Base-by-base conservation (phyloP, 2,329 filamentous ascomycete genomes). In the Nigrospora osmanthi region DNA sequence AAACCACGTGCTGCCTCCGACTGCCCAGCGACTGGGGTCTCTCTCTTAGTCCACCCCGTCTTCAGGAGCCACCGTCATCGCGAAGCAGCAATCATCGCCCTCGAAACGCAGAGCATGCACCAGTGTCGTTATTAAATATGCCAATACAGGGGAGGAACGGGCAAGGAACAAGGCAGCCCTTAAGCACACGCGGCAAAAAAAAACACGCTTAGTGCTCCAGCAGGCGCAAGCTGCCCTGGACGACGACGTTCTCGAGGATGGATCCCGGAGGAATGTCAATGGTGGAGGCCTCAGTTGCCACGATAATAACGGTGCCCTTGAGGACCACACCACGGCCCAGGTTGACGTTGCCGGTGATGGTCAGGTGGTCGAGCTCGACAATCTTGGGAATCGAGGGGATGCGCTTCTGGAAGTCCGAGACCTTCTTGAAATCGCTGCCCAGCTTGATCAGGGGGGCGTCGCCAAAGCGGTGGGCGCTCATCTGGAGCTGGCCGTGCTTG, bases 371-470 rank as follows among this genome's bases (percentile, higher is more conserved):
- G 16, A 93, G 80, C 74, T 94, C 88, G 54, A 93, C 81, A 58
- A 94, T 90, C 78, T 88, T 90, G 62, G 88, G 88, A 59, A 94
- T 94, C 52, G 84, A 89, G 11, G 85, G 78, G 56, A 94, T 90
- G 64, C 85, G 85, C 70, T 88, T 84, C 73, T 89, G 85, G 79
- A 94, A 94, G 75, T 89, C 93, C 1, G 91, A 97, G 35, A 98
- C 93, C 83, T 98, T 98, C 86, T 98, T 98, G 83, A 98, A 98
- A 78, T 98, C 93, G 61, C 83, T 83, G 58, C 93, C 93, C 44
- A 98, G 86, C 85, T 98, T 98, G 80, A 98, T 98, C 57, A 98
- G 80, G 46, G 93, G 93, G 40, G 93, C 91, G 57, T 93, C 90
- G 54, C 93, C 93, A 69, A 98, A 97, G 56, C 93, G 89, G 75